Evolutionary conservation across 2,329 filamentous ascomycete species (phyloP).

Genomic region (Monascus ruber): DNA sequence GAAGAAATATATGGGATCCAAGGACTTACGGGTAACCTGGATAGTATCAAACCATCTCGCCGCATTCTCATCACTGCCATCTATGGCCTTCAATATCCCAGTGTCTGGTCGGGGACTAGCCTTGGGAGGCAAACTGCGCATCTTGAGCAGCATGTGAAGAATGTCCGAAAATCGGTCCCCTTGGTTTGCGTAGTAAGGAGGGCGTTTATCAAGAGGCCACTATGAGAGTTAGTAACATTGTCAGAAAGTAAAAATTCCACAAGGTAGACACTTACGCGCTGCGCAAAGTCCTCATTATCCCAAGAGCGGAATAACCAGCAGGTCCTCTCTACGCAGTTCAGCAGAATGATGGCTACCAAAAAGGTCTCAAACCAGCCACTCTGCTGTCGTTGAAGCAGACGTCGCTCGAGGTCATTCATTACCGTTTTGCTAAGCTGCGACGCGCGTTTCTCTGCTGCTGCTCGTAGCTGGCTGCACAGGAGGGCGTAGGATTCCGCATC

Average conservation of each 20-base stretch:
- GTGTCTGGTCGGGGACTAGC: slow-evolving; percentile 25
- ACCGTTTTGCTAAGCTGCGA: slow-evolving; percentile 41
- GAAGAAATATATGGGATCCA: neutral
- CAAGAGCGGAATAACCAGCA: slow-evolving; percentile 47
- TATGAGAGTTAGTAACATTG: slow-evolving; percentile 5
- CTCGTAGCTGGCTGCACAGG: slow-evolving; percentile 43
- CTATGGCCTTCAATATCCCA: slow-evolving; percentile 26
- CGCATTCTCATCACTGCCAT: slow-evolving; percentile 28
- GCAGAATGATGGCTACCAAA: slow-evolving; percentile 46
- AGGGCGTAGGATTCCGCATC: slow-evolving; percentile 37
- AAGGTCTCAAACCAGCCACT: slow-evolving; percentile 48
- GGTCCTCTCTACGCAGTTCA: slow-evolving; percentile 50
- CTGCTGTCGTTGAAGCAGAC: slow-evolving; percentile 48
- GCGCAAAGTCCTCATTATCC: slow-evolving; percentile 31
- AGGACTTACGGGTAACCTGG: slow-evolving; percentile 27
- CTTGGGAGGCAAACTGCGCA: slow-evolving; percentile 40
- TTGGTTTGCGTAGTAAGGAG: slow-evolving; percentile 42
- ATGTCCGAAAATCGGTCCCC: slow-evolving; percentile 48
- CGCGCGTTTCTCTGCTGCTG: slow-evolving; percentile 45
- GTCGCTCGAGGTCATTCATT: slow-evolving; percentile 49
- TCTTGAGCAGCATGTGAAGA: slow-evolving; percentile 46
- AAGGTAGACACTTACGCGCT: slow-evolving; percentile 17
- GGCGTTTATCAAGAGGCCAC: slow-evolving; percentile 46
- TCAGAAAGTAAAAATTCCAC: slow-evolving; percentile 1
- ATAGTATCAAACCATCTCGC: slow-evolving; percentile 32